phyloP scores from a whole-genome alignment of 768 basidiomycete species.

The Xerocomellus intermedius region DNA sequence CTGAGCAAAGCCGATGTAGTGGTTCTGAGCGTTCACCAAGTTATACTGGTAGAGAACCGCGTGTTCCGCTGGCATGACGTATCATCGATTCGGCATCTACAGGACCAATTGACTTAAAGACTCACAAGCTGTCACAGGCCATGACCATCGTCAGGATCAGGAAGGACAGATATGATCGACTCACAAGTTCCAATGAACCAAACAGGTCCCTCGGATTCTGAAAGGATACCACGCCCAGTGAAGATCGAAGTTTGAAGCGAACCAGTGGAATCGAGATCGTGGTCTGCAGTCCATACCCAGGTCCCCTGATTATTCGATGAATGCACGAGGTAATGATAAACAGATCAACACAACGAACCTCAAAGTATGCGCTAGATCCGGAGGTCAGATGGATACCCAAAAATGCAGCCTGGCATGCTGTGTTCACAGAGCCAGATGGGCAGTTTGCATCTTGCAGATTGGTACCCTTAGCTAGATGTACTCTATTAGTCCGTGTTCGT shows the following conservation, averaged over 20 bases:
- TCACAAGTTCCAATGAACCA: constrained; percentile 72
- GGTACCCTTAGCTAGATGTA: constrained; percentile 46
- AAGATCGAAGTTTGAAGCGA: constrained; percentile 53
- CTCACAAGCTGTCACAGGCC: constrained; percentile 24
- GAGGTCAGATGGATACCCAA: constrained; percentile 59
- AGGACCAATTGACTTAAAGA: neutral
- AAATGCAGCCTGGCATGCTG: constrained; percentile 62
- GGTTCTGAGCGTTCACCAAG: constrained; percentile 41
- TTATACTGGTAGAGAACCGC: constrained; percentile 48
- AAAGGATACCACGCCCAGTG: constrained; percentile 70
- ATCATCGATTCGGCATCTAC: neutral
- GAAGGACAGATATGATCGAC: neutral
- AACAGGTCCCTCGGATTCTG: constrained; percentile 73
- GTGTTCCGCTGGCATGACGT: constrained; percentile 39
- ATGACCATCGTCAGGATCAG: neutral
- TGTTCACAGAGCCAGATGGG: constrained; percentile 39
- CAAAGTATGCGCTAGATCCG: constrained; percentile 55
- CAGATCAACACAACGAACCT: constrained; percentile 37
- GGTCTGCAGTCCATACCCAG: constrained; percentile 83
- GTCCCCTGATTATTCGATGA: constrained; percentile 44
- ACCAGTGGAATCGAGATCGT: constrained; percentile 52
- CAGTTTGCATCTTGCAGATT: constrained; percentile 47
- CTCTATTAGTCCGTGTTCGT: neutral
- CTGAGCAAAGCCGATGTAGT: constrained; percentile 51
- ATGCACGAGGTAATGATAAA: neutral